Evolutionary conservation across 768 basidiomycete genomes (phyloP), one percentile per base, ranked within the genome.

Genomic region (Daedalea quercina): DNA sequence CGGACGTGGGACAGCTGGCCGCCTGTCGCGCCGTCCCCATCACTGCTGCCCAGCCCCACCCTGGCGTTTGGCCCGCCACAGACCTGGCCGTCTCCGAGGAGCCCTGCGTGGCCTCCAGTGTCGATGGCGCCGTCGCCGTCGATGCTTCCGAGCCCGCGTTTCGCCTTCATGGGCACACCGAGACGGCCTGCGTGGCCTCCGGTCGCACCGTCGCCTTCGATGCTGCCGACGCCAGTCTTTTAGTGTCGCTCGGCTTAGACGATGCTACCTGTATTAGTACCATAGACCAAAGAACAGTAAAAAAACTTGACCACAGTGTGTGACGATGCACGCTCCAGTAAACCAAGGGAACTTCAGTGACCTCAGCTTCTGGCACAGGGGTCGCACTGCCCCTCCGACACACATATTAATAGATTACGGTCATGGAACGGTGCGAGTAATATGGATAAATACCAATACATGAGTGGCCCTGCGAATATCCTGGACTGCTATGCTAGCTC

Each of bases 401-500:
- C n/a, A n/a, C n/a, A n/a, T n/a, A n/a, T n/a, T n/a, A n/a, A 31
- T 31, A 31, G 28, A 31, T 31, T 31, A 31, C 28, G 28, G 28
- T 31, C 28, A 11, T 31, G 28, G n/a, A 31, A 6, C 28, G 11
- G 28, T 31, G 28, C 28, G 28, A 40, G 23, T 45, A 45, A 45
- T 45, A 45, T 45, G n/a, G 23, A 45, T 45, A 25, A 45, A 20
- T 45, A 45, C 44, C 28, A 31, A 6, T 31, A 31, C 28, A 31
- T 31, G 28, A 31, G 11, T 4, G 28, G 28, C 28, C 28, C 28
- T n/a, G 44, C 26, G 15, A 15, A 17, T 19, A 40, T 15, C 20
- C 44, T 45, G 20, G 22, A 28, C 28, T 24, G 33, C 47, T 53
- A 86, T 46, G 78, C 87, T 61, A 87, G 67, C 65, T 87, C 81